Conservation (phyloP, 2,329 filamentous ascomycete genomes). For the Stagonosporopsis vannaccii region DNA sequence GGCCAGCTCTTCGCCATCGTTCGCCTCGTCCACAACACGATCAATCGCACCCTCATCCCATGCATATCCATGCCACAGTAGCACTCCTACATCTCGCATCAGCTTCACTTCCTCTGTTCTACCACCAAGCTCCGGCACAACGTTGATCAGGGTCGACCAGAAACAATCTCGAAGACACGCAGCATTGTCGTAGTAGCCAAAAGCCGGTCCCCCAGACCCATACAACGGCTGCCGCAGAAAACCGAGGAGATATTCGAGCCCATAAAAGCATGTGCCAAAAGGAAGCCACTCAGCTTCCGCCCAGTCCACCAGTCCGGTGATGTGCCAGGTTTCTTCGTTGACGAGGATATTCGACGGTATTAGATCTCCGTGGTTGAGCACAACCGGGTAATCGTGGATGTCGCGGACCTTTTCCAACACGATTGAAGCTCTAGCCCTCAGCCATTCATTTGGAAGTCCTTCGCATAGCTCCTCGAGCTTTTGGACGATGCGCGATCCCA, state of each 20-base stretch:
- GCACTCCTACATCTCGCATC: slow-evolving; percentile 62
- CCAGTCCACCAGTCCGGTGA: slow-evolving; percentile 69
- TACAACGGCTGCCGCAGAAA: slow-evolving; percentile 40
- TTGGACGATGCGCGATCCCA: slow-evolving; percentile 34
- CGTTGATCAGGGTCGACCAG: slow-evolving; percentile 55
- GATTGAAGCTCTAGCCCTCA: slow-evolving; percentile 28
- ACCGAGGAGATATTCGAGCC: slow-evolving; percentile 67
- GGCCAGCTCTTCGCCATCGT: slow-evolving; percentile 62
- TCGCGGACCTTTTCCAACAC: slow-evolving; percentile 50
- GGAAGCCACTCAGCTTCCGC: slow-evolving; percentile 68
- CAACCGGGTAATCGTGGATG: slow-evolving; percentile 60
- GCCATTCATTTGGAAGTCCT: slow-evolving; percentile 32
- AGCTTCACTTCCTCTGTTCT: slow-evolving; percentile 49
- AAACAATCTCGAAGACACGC: slow-evolving; percentile 57
- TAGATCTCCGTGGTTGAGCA: slow-evolving; percentile 68
- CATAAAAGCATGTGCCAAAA: slow-evolving; percentile 67
- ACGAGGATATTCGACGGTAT: slow-evolving; percentile 66
- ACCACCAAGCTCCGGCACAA: slow-evolving; percentile 48
- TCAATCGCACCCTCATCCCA: slow-evolving; percentile 68
- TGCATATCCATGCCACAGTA: slow-evolving; percentile 70
- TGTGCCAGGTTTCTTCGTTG: slow-evolving; percentile 50
- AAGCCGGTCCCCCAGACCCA: slow-evolving; percentile 8
- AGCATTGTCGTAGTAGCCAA: slow-evolving; percentile 56
- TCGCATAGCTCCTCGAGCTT: slow-evolving; percentile 36
- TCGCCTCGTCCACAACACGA: slow-evolving; percentile 61